Evolutionary conservation across 371 early-diverging fungal species (phyloP).

Genomic region (Mortierella sp.): DNA sequence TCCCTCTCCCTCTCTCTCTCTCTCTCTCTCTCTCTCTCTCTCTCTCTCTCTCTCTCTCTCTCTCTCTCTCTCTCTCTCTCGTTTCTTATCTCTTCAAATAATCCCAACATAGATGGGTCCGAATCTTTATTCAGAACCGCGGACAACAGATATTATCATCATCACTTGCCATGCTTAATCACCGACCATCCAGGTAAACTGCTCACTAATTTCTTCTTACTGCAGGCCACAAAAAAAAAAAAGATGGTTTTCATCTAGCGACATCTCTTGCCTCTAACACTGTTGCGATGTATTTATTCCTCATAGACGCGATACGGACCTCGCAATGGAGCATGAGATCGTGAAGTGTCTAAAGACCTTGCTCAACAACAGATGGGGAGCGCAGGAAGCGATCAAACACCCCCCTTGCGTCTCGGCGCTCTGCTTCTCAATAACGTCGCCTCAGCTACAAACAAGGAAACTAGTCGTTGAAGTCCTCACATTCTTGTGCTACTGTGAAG

Average conservation of each 20-base stretch:
- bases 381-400: constrained; percentile 75
- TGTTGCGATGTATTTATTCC: not conserved
- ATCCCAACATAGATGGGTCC: constrained; percentile 21
- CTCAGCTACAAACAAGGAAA: constrained; percentile 75
- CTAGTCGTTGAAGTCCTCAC: constrained; percentile 82
- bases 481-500: constrained; percentile 79
- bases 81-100: no score
- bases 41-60: no score
- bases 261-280: not conserved
- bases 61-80: no score
- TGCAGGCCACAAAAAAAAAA: no score
- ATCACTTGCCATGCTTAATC: constrained; percentile 2
- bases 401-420: constrained; percentile 77
- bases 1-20: not conserved
- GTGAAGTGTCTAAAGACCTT: constrained; percentile 79
- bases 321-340: constrained; percentile 80
- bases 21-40: not conserved
- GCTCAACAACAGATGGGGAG: constrained; percentile 82
- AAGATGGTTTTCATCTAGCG: not conserved
- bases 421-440: constrained; percentile 78
- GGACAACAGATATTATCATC: constrained; percentile 30
- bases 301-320: constrained; percentile 67
- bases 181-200: constrained; percentile 4
- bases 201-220: no score
- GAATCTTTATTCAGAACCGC: constrained; percentile 21